Evolutionary conservation across 768 basidiomycete genomes (phyloP), one percentile per base, ranked within the genome.

Genomic region (Boletus reticuloceps): DNA sequence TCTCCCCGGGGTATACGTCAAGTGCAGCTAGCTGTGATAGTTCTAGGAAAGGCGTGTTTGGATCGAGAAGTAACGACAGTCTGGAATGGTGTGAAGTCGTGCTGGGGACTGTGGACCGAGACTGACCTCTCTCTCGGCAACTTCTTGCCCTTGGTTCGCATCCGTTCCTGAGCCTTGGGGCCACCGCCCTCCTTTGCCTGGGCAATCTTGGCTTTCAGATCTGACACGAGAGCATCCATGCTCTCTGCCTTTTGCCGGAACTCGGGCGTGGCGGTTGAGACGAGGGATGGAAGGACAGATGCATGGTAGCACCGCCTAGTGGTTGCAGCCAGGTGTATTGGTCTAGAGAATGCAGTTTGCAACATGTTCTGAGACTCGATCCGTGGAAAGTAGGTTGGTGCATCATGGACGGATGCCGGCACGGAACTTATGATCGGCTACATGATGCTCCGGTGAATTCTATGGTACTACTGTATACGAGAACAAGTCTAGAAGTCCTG

Each of bases 11-110:
- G 68, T 98, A 97, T 6, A 97, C 89, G 14, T 86, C 91, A 60
- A 95, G 85, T 17, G 89, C 94, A 14, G 94, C 94, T 3, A 95
- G 75, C 13, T 88, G 75, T 4, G 91, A 93, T 4, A 98, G 77
- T 68, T 98, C 94, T 17, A 98, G 75, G 68, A 96, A 98, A 0
- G 95, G 94, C 5, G 91, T 86, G 62, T 87, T 82, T 6, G 90
- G 87, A 69, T 98, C 94, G 25, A 98, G 73, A 14, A 98, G 74
- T 19, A 88, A 75, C 2, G 77, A 77, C 36, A 96, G 74, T 51
- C 93, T 94, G 53, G 40, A 47, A 19, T 3, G 27, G 34, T 37
- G 50, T 63, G 48, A 60, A 31, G 36, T 47, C 13, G 53, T 20
- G 39, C 27, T 44, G 36, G 12, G 14, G 47, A 39, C 4, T 2